Evolutionary conservation across 352 stramenopile species (phyloP).

Genomic region (Phytopythium oedochilum): DNA sequence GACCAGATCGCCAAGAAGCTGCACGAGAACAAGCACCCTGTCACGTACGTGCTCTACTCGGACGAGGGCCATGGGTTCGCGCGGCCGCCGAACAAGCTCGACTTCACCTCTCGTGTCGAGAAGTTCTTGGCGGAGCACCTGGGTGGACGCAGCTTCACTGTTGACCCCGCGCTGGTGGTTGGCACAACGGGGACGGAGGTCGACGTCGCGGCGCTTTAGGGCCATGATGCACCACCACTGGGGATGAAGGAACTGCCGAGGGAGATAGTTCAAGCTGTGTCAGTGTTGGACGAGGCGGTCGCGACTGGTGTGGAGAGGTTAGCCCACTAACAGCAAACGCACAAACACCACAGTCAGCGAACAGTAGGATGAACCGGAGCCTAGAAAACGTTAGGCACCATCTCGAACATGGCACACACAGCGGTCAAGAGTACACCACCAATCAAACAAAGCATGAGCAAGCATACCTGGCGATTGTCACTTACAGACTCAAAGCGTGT

Average conservation of each 20-base stretch:
- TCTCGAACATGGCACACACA: no score
- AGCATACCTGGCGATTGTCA: neutral
- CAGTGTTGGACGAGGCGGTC: no score
- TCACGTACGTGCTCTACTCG: constrained; percentile 78
- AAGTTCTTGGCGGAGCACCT: constrained; percentile 29
- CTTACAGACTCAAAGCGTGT: neutral
- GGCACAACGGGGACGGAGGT: neutral
- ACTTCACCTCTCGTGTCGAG: constrained; percentile 49
- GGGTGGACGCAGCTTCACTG: constrained; percentile 14
- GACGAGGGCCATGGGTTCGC: constrained; percentile 81
- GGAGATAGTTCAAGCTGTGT: no score
- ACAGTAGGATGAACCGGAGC: no score
- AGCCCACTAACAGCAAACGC: no score
- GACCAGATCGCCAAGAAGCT: constrained; percentile 75
- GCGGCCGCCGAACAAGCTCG: constrained; percentile 57
- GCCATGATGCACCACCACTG: no score
- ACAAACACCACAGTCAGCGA: no score
- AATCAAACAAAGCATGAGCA: neutral
- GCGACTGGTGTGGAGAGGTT: no score
- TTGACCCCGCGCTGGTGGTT: neutral
- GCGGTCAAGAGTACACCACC: neutral
- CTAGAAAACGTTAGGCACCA: no score
- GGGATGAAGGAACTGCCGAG: no score
- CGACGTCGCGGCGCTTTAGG: neutral
- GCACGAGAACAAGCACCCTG: constrained; percentile 55